Evolutionary conservation across 2,329 filamentous ascomycete genomes (phyloP), one percentile per base, ranked within the genome.

Genomic region (Chaetoscypha palmicola): DNA sequence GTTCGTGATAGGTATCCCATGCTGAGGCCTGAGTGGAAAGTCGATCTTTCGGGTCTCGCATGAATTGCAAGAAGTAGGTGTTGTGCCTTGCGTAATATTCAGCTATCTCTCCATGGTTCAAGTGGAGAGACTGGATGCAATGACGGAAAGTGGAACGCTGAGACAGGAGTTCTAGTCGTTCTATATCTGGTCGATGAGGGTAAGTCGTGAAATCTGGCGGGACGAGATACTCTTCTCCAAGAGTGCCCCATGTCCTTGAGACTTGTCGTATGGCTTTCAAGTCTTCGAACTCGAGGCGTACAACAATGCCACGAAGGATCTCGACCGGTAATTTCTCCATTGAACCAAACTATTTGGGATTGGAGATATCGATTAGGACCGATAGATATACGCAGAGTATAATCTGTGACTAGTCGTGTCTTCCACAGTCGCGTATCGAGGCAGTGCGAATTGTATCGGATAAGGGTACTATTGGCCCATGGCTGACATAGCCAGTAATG

Each of bases 61-160:
- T 48, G 30, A 55, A 54, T 37, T 58, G 41, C 17, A 58, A 21
- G 48, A 62, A 52, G 46, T 59, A 54, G 26, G 53, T 46, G 45
- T 63, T 61, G 23, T 57, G 54, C 7, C 57, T 48, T 14, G 54
- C 53, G n/a, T 60, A 53, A 33, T 56, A 58, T 35, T 61, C 58
- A 37, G 59, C 56, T 5, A 60, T 28, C 38, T 59, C 57, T 17
- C 54, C 54, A 23, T 58, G 51, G 20, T 59, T 57, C 16, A 60
- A 42, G 12, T 40, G 20, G 8, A 60, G 24, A 20, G 34, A 32
- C 20, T 45, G 22, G 21, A 51, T 49, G 39, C 48, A 50, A 21
- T 48, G 32, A 4, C 53, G 46, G 36, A 58, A 58, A 7, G 43
- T 47, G 9, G 57, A 49, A 28, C 58, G 48, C 24, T 51, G 28